Evolutionary conservation across 2,329 filamentous ascomycete genomes (phyloP), one percentile per base, ranked within the genome.

Genomic region (Scorias spongiosa): DNA sequence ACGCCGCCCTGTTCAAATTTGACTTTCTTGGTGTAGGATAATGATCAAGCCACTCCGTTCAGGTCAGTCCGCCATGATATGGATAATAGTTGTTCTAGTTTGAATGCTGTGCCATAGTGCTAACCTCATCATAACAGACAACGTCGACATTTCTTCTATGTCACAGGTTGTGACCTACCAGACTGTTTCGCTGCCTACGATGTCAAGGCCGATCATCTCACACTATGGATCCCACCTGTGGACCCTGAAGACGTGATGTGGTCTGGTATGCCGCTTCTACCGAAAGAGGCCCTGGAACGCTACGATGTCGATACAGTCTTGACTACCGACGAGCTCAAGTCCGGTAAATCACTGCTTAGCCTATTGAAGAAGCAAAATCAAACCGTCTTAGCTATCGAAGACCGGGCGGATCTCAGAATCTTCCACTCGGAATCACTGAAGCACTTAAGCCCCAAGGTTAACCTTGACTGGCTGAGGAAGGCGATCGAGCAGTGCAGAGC

Each of bases 171-270:
- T 57, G 74, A 80, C 48, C 70, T 91, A 10, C 76, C 88, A 47
- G 88, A 98, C 64, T 82, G 82, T 56, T 80, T 80, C 61, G 76
- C 86, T 49, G 75, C 82, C 46, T 95, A 95, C 68, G 82, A 95
- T 52, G 81, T 93, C 46, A 70, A 75, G 39, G 72, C 76, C 38
- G 74, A 78, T 50, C 78, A 80, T 56, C 76, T 87, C 18, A 93
- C 81, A 2, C 77, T 98, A 44, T 98, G 88, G 67, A 93, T 98
- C 55, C 89, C 91, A 2, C 85, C 88, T 15, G 75, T 89, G 54
- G 81, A 95, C 53, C 78, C 87, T 10, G 86, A 93, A 41, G 80
- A 78, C 46, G 89, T 98, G 46, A 87, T 98, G 62, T 98, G 91
- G 91, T 84, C 83, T 15, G 91, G 91, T n/a, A 74, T 98, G 30